Percentiles rank a stretch among this genome's conserved stretches.
These are phyloP conservation scores for Multifurca ochricompacta DNA, from an alignment of 768 basidiomycete species.

Conservation along the genomic window DNA sequence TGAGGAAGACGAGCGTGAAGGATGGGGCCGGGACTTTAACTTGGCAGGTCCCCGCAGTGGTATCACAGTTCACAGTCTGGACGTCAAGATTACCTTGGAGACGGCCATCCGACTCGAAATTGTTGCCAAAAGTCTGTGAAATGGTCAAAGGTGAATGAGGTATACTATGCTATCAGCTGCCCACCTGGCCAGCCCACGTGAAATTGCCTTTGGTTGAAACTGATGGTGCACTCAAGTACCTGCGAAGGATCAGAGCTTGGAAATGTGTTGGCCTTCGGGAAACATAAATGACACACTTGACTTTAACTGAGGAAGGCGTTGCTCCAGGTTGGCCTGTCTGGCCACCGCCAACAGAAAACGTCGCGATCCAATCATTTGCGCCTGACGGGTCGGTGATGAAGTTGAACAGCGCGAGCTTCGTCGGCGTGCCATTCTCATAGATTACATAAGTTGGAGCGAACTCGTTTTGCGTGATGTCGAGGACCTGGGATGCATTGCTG, in stretches of 20 bases:
- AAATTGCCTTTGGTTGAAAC: conserved; percentile 58
- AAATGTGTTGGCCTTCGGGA: background rate
- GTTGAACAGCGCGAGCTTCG: conserved; percentile 64
- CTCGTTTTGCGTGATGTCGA: conserved; percentile 52
- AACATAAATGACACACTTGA: conserved; percentile 37
- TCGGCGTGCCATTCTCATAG: conserved; percentile 60
- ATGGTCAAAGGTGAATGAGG: background rate
- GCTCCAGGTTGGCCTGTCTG: conserved; percentile 33
- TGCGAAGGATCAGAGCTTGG: conserved; percentile 19
- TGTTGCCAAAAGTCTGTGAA: conserved; percentile 49
- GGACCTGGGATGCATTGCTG: conserved; percentile 53
- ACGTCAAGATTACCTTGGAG: conserved; percentile 48
- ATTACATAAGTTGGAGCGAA: conserved; percentile 62
- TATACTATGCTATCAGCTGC: conserved; percentile 10
- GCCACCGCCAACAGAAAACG: conserved; percentile 41
- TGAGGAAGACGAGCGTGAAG: conserved; percentile 70
- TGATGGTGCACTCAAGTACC: conserved; percentile 49
- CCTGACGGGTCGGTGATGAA: conserved; percentile 56
- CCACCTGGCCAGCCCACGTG: conserved; percentile 71
- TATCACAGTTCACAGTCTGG: conserved; percentile 53
- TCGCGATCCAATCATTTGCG: conserved; percentile 43
- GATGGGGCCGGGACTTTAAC: conserved; percentile 63
- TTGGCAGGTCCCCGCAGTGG: conserved; percentile 42
- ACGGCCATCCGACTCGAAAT: conserved; percentile 61
- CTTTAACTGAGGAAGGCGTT: conserved; percentile 40